Evolutionary conservation across 176 grass and related monocot genomes (phyloP).

Genomic region (Aegilops sharonensis): DNA sequence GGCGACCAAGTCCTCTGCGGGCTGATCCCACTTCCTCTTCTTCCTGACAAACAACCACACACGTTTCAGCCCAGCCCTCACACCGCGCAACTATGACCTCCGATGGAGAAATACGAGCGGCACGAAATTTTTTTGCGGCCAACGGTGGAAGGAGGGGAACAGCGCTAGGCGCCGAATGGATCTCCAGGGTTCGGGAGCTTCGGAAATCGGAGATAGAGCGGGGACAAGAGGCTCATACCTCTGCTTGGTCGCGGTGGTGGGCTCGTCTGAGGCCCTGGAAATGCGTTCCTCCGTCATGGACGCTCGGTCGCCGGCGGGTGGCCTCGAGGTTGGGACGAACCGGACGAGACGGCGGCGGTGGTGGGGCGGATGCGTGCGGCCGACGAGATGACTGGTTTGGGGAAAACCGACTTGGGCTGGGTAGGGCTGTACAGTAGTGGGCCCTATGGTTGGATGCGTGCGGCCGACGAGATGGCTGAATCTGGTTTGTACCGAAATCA

Average conservation of each 20-base stretch:
- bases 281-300: constrained; percentile 49
- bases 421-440: neutral
- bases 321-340: neutral
- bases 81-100: neutral
- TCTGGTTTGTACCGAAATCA: no score
- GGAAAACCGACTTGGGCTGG: neutral
- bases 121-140: neutral
- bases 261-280: constrained; percentile 28
- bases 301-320: constrained; percentile 13
- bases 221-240: constrained; percentile 27
- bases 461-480: no score
- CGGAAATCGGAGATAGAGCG: neutral
- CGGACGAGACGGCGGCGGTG: neutral
- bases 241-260: constrained; percentile 37
- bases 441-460: no score
- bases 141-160: neutral
- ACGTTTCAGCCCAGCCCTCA: constrained; percentile 22
- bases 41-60: constrained; percentile 47
- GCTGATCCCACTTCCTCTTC: constrained; percentile 98
- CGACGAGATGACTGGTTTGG: neutral
- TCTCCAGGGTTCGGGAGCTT: neutral
- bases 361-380: constrained; percentile 1
- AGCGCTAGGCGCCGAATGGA: neutral
- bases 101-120: neutral
- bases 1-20: constrained; percentile 62